A percentile compares a stretch with the other conserved stretches of the same genome.
Evolutionary conservation across 164 flowering plant species (phyloP).

Genomic region (Nelumbo lutea): DNA sequence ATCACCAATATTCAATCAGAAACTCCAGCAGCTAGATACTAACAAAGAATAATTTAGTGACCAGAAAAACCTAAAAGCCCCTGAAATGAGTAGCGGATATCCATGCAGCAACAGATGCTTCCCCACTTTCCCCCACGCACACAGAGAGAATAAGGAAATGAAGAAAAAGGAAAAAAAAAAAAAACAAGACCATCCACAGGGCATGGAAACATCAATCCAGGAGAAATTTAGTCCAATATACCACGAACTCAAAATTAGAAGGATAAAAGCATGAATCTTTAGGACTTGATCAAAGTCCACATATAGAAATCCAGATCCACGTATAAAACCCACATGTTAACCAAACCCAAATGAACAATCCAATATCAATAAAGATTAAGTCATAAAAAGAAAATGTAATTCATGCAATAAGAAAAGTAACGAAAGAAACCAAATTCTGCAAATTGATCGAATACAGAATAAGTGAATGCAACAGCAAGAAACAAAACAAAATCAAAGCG

Average conservation of each 20-base stretch:
- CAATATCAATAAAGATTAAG: constrained; percentile 13
- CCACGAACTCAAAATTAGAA: too few species aligned
- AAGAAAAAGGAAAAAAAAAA: neutral
- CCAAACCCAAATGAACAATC: constrained; percentile 13
- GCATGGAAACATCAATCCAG: too few species aligned
- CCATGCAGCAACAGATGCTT: constrained; percentile 2
- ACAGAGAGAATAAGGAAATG: neutral
- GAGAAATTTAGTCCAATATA: too few species aligned
- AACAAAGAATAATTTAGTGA: neutral
- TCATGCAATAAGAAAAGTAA: neutral
- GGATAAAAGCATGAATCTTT: too few species aligned
- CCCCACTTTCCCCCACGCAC: too few species aligned
- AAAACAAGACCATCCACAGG: neutral
- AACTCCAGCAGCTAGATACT: too few species aligned
- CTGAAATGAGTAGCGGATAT: neutral
- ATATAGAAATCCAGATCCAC: constrained; percentile 24
- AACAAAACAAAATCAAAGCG: neutral
- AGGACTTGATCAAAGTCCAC: too few species aligned
- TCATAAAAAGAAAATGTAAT: neutral
- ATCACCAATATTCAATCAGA: too few species aligned
- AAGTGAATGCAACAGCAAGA: neutral
- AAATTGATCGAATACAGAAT: neutral
- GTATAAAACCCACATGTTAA: constrained; percentile 5
- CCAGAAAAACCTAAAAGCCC: constrained; percentile 4
- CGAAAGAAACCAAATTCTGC: neutral